Base-by-base conservation (phyloP, 768 basidiomycete species). In the Hortiboletus flavorubellus region DNA sequence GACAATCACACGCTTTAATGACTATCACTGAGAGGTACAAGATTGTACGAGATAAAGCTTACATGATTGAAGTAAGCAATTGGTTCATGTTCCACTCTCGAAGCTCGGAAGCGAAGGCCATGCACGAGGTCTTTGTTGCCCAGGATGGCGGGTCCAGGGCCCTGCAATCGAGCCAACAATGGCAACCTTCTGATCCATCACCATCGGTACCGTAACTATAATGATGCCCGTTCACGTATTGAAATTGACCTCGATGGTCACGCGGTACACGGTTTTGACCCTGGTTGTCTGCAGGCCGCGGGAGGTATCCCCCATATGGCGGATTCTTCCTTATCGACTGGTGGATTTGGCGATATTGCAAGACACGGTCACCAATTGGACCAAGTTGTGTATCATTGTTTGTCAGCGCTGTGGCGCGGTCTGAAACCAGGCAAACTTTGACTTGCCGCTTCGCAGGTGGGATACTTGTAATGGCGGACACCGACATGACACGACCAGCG, bases 391-490 rank as follows among this genome's bases (percentile, higher is more conserved):
- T 71, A 53, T 50, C 54, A 55, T 61, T 71, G 61, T 71, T 71
- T 72, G 59, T 35, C n/a, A 35, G 1, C 15, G 14, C 46, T 41
- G 59, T 61, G 66, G 68, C 63, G 53, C 56, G 43, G 53, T 30
- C 53, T 46, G 41, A 61, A 49, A 44, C 45, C 40, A 57, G 50
- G 46, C 57, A 70, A 69, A 67, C 55, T 68, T 71, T 60, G 57
- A 53, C 55, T 57, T 45, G 12, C 46, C 51, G 45, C 53, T 55
- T 42, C 51, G 40, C 55, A 42, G 58, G 54, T 47, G 54, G 57
- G 61, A 63, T 47, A 65, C 63, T 55, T 50, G 59, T 51, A 60
- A 82, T 84, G 83, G 72, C 82, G 64, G 80, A 83, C 76, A 72
- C 73, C 55, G 79, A 80, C 67, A 61, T 74, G 49, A 76, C 75